Percentiles rank a stretch among this genome's conserved stretches.
Conservation (phyloP, 805 yeast species). For the Ogataea saltuana region DNA sequence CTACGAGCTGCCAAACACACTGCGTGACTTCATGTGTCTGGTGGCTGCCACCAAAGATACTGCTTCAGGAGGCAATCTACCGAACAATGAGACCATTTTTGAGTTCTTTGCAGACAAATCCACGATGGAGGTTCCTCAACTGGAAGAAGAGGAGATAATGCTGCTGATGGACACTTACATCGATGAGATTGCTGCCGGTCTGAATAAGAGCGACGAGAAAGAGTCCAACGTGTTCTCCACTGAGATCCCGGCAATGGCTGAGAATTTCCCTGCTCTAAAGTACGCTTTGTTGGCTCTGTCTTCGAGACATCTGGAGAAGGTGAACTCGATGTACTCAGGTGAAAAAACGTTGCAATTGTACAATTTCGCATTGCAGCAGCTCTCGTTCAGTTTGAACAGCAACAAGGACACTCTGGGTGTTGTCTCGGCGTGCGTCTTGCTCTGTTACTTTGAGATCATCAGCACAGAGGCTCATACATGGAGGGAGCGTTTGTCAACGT, state of each 20-base stretch:
- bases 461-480: conserved; percentile 40
- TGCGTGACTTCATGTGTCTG: conserved; percentile 42
- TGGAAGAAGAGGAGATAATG: conserved; percentile 37
- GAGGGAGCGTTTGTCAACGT: conserved; percentile 42
- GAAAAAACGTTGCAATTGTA: conserved; percentile 33
- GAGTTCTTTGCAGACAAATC: conserved; percentile 32
- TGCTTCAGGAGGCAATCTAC: conserved; percentile 15
- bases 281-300: conserved; percentile 33
- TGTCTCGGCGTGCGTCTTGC: conserved; percentile 41
- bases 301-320: conserved; percentile 31
- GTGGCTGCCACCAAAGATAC: conserved; percentile 35
- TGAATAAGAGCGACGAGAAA: conserved; percentile 24
- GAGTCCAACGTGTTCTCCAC: conserved; percentile 38
- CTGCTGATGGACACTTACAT: conserved; percentile 36
- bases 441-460: conserved; percentile 46
- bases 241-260: conserved; percentile 39
- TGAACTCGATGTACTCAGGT: conserved; percentile 21
- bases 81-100: conserved; percentile 30
- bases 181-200: conserved; percentile 39
- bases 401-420: conserved; percentile 32
- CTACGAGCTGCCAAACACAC: conserved; percentile 36
- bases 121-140: conserved; percentile 21
- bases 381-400: conserved; percentile 38
- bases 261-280: conserved; percentile 33
- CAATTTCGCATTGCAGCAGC: conserved; percentile 31